A percentile compares a stretch with the other conserved stretches of the same genome.
These are phyloP conservation scores for Aquilaria yunnanensis DNA, from an alignment of 345 rosid species.

Conservation along the genomic window DNA sequence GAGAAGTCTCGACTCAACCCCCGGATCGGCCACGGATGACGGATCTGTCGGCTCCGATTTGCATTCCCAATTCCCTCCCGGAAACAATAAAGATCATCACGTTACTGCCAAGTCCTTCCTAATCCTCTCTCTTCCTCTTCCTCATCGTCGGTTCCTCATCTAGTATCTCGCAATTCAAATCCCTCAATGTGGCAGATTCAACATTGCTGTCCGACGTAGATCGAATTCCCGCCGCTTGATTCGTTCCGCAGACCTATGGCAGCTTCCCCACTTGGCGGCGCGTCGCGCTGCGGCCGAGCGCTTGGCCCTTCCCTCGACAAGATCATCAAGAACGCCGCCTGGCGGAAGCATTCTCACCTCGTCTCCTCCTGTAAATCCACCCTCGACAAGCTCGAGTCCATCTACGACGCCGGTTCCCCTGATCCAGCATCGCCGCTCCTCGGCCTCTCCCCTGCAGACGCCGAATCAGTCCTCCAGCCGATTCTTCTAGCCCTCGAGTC, in stretches of 20 bases:
- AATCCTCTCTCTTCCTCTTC: neutral
- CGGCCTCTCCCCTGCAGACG: conserved; percentile 59
- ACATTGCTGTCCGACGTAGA: neutral
- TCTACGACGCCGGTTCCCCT: conserved; percentile 31
- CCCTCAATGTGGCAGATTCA: conserved; percentile 1
- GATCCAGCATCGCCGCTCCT: conserved; percentile 43
- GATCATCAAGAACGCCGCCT: conserved; percentile 90
- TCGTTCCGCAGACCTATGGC: conserved; percentile 27
- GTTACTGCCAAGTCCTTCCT: neutral
- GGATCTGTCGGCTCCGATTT: conserved; percentile 1
- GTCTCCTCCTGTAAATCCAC: conserved; percentile 82
- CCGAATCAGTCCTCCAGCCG: conserved; percentile 55
- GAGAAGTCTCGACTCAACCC: neutral
- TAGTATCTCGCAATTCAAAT: neutral
- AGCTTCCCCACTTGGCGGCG: conserved; percentile 73
- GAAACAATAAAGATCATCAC: conserved; percentile 2
- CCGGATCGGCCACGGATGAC: conserved; percentile 5
- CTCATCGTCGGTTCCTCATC: neutral
- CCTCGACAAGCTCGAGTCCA: conserved; percentile 69
- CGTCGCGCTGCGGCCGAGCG: conserved; percentile 72
- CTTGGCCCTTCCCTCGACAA: conserved; percentile 76
- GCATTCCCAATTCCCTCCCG: neutral
- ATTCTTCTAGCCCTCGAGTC: conserved; percentile 69
- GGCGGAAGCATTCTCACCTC: conserved; percentile 87
- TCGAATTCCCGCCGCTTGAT: neutral